Evolutionary conservation across 768 basidiomycete genomes (phyloP).

Genomic region (Amanita inopinata): DNA sequence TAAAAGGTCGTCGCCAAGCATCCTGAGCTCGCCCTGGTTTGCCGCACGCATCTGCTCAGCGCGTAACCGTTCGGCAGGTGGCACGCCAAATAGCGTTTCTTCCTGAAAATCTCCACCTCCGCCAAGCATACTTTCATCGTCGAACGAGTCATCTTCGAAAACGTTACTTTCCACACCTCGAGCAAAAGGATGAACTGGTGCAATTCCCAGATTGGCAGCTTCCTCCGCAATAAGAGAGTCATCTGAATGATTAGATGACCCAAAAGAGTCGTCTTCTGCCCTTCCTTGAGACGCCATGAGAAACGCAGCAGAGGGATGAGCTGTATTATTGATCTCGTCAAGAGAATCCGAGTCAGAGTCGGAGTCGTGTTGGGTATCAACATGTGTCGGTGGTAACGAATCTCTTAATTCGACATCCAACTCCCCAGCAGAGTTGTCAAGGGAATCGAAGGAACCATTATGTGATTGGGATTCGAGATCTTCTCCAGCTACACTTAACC

Average conservation of each 20-base stretch:
- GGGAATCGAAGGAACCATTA: conserved; percentile 9
- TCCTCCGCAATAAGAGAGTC: conserved; percentile 47
- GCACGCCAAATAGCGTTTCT: conserved; percentile 67
- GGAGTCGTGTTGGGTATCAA: conserved; percentile 5
- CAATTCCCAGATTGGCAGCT: conserved; percentile 24
- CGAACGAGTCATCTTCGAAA: conserved; percentile 49
- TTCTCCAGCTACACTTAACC: conserved; percentile 24
- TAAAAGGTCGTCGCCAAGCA: conserved; percentile 55
- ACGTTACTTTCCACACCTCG: conserved; percentile 27
- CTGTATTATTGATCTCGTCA: conserved; percentile 46
- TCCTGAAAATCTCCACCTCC: conserved; percentile 29
- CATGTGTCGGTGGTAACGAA: background rate
- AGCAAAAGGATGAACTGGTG: conserved; percentile 56
- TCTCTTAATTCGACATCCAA: background rate
- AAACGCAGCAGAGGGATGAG: conserved; percentile 64
- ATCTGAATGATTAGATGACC: conserved; percentile 44
- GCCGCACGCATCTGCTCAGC: conserved; percentile 12
- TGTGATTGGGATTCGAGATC: background rate
- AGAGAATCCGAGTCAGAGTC: conserved; percentile 46
- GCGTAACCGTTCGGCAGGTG: conserved; percentile 38
- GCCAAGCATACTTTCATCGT: conserved; percentile 28
- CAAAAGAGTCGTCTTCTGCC: conserved; percentile 38
- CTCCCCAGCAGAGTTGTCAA: background rate
- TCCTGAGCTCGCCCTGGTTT: conserved; percentile 27
- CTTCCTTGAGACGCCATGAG: conserved; percentile 44